Conservation (phyloP, 2,329 filamentous ascomycete species). For the Ophiocordyceps sinensis region DNA sequence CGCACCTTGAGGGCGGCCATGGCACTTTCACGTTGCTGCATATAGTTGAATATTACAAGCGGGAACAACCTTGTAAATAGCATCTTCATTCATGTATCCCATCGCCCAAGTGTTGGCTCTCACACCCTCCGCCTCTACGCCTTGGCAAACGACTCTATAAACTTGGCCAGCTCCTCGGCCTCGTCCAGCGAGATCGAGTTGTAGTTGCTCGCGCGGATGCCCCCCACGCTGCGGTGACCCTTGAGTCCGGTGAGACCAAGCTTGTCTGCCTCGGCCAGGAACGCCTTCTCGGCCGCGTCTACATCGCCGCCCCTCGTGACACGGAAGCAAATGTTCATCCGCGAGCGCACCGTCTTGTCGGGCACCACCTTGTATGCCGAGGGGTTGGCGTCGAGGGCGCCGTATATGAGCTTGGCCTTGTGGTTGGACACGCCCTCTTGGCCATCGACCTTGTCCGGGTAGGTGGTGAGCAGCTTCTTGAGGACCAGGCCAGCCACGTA, state of each 20-base stretch:
- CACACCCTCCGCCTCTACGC: slow-evolving; percentile 6
- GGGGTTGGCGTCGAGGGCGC: slow-evolving; percentile 57
- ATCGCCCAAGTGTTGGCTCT: too few relatives aligned
- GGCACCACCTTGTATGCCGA: slow-evolving; percentile 67
- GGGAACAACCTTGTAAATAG: too few relatives aligned
- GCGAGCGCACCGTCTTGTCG: slow-evolving; percentile 57
- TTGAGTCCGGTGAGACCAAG: slow-evolving; percentile 66
- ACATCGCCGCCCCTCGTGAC: slow-evolving; percentile 45
- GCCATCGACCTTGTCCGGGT: slow-evolving; percentile 55
- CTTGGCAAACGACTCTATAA: slow-evolving; percentile 40
- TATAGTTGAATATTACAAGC: too few relatives aligned
- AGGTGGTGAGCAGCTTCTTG: slow-evolving; percentile 52
- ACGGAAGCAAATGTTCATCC: slow-evolving; percentile 94
- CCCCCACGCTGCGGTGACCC: slow-evolving; percentile 76
- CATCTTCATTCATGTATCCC: too few relatives aligned
- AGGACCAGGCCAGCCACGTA: slow-evolving; percentile 86
- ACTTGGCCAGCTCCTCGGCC: slow-evolving; percentile 51
- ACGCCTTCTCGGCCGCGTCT: slow-evolving; percentile 61
- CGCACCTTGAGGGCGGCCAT: too few relatives aligned
- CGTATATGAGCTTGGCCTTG: slow-evolving; percentile 69
- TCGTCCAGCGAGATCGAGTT: slow-evolving; percentile 62
- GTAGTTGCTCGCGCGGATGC: slow-evolving; percentile 79
- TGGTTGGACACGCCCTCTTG: slow-evolving; percentile 60
- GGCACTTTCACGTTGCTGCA: too few relatives aligned
- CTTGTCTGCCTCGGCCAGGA: slow-evolving; percentile 58